Base-by-base conservation (phyloP, 2,329 filamentous ascomycete genomes). In the Nemania bipapillata region DNA sequence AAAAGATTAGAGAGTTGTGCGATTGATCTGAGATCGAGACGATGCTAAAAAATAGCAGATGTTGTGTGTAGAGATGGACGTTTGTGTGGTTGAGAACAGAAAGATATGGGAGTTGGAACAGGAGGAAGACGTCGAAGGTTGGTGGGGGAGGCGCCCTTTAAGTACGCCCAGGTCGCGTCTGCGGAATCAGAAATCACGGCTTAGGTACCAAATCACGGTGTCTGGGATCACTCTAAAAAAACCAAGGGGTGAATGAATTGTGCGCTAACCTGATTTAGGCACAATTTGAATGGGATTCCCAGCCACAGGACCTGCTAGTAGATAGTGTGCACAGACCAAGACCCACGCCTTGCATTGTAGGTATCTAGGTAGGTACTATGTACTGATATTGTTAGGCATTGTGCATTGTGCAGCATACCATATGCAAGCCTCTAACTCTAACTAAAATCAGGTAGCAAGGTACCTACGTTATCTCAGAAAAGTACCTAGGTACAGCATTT, bases 61-160 rank as follows among this genome's bases (percentile, higher is more conserved):
- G 58, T 65, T 70, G 54, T 28, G 50, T 40, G 50, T 40, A 37
- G 53, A 40, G 53, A 56, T 56, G 53, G 69, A 60, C 58, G 72
- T 71, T 72, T 76, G 70, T 70, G 69, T 69, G 71, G 73, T 74
- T 74, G 71, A 76, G 70, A 74, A 75, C 64, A 74, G 76, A 77
- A 74, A 73, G 72, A 74, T 75, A 74, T 74, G 76, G 74, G 78
- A 82, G 80, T 80, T 81, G 74, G 73, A 71, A 71, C 57, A 75
- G 77, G 76, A 77, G 76, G 76, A 76, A 49, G 76, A 77, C 72
- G 74, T 75, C 47, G 75, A 79, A 58, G 63, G 70, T 65, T 74
- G 72, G 77, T 78, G 77, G 76, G 77, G 77, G 77, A 77, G 70
- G 62, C 69, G 70, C 59, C 70, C 72, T 72, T 79, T 79, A 78